Conservation (phyloP, 306 rosid species). For the Vigna hirtella region DNA sequence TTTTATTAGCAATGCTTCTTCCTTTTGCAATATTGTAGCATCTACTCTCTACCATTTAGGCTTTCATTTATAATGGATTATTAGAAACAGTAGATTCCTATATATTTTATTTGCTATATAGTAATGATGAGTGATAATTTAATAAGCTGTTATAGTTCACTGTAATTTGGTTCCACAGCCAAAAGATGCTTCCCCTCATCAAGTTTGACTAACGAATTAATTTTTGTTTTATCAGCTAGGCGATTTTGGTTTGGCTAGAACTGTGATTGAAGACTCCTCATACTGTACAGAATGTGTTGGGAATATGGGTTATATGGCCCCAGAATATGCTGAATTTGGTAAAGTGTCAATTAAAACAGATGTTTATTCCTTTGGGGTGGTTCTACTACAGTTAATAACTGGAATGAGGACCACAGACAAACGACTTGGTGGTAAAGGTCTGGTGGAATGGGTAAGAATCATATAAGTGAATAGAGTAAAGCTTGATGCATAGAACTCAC, state of each 20-base stretch:
- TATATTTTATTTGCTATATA: background rate
- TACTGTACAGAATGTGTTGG: slow-evolving; percentile 67
- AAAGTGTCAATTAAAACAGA: slow-evolving; percentile 76
- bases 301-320: slow-evolving; percentile 73
- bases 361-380: slow-evolving; percentile 83
- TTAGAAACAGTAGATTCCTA: background rate
- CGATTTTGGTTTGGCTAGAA: slow-evolving; percentile 85
- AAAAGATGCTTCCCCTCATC: slow-evolving; percentile 26
- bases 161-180: slow-evolving; percentile 8
- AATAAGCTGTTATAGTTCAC: background rate
- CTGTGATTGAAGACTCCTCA: slow-evolving; percentile 50
- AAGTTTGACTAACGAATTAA: background rate
- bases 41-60: background rate
- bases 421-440: slow-evolving; percentile 62
- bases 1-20: background rate
- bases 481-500: background rate
- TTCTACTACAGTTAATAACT: slow-evolving; percentile 74
- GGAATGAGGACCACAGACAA: slow-evolving; percentile 71
- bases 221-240: slow-evolving; percentile 60
- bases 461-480: background rate
- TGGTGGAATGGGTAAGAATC: slow-evolving; percentile 75
- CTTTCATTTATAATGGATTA: background rate
- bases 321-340: slow-evolving; percentile 81
- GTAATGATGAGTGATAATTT: background rate
- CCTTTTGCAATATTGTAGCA: background rate